Base-by-base conservation (phyloP, 108 stramenopile genomes). In the Schizochytrium sp. region DNA sequence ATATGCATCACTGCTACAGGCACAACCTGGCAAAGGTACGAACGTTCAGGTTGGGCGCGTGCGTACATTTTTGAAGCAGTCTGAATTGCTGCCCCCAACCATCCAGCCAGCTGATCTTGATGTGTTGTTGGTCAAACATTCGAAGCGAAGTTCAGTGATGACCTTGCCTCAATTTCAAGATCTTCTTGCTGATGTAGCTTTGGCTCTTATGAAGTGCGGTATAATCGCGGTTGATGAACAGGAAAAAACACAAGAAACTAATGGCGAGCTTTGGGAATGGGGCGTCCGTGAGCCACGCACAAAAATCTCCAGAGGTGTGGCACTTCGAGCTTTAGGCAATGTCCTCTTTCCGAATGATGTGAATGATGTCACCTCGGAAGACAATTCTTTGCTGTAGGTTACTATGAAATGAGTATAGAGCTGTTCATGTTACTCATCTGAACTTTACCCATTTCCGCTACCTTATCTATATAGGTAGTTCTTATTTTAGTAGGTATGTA, bases 101-200 rank as follows among this genome's bases (percentile, higher is more conserved):
- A 83, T 83, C 50, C 76, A 55, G 10, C 28, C 76, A 10, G 76
- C 76, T 5, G 76, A 83, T 42, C 76, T 83, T 38, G 76, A 50
- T 12, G 76, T 83, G 28, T 5, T 83, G 47, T 40, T 83, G 5
- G 76, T 55, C 76, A 83, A 83, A 55, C 76, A 83, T 53, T 49
- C 76, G 28, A 17, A 40, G 5, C 76, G 76, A 56, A 83, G 8
- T 38, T 55, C 76, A 5, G 47, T 55, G 12, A 10, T 83, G 76
- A 83, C 76, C 50, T 53, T 28, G 15, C 38, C 10, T n/a, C 76
- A 83, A 28, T 83, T 83, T 42, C 5, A 49, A 10, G 76, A 83
- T 7, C 13, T 83, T 7, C 5, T 83, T 3, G 76, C 76, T 0
- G 76, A 83, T 53, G 38, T 83, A 10, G 76, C 76, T 5, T n/a